A percentile compares a stretch with the other conserved stretches of the same genome.
phyloP scores from a whole-genome alignment of 2,329 filamentous ascomycete species.

The Colletotrichum higginsianum region DNA sequence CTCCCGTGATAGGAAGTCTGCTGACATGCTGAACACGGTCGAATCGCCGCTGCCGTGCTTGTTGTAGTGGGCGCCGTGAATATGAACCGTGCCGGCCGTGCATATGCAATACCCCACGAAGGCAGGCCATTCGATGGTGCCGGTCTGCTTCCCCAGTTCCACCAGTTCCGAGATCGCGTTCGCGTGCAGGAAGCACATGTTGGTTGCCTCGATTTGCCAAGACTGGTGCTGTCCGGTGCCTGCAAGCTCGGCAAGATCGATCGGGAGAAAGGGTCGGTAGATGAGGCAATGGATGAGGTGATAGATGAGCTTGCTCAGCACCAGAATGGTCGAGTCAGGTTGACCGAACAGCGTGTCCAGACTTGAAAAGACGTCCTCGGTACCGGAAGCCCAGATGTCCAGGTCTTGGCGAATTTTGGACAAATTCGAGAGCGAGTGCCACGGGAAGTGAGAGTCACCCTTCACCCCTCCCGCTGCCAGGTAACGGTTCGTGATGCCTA shows the following conservation, averaged over 20 bases:
- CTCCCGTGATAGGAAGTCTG: constrained; percentile 82
- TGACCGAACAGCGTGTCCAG: constrained; percentile 83
- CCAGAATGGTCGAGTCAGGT: constrained; percentile 81
- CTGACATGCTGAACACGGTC: constrained; percentile 73
- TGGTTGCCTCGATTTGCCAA: constrained; percentile 93
- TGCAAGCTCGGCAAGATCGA: constrained; percentile 85
- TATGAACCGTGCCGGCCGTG: constrained; percentile 89
- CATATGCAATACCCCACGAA: constrained; percentile 91
- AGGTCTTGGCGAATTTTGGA: constrained; percentile 90
- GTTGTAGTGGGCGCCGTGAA: constrained; percentile 87
- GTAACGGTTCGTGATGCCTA: constrained; percentile 88
- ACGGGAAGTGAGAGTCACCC: constrained; percentile 91
- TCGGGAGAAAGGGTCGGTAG: constrained; percentile 88
- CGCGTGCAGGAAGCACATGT: constrained; percentile 87
- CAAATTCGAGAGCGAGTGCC: constrained; percentile 88
- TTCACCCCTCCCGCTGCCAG: constrained; percentile 89
- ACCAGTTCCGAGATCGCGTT: constrained; percentile 90
- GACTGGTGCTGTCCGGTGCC: constrained; percentile 88
- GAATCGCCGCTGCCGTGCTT: constrained; percentile 66
- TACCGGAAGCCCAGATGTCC: constrained; percentile 87
- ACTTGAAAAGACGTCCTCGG: constrained; percentile 83
- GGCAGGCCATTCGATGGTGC: constrained; percentile 85
- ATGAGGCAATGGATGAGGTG: constrained; percentile 90
- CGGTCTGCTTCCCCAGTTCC: constrained; percentile 81
- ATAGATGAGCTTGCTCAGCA: constrained; percentile 89